phyloP scores from a whole-genome alignment of 139 green algal genomes.

The Ettlia oleoabundans region DNA sequence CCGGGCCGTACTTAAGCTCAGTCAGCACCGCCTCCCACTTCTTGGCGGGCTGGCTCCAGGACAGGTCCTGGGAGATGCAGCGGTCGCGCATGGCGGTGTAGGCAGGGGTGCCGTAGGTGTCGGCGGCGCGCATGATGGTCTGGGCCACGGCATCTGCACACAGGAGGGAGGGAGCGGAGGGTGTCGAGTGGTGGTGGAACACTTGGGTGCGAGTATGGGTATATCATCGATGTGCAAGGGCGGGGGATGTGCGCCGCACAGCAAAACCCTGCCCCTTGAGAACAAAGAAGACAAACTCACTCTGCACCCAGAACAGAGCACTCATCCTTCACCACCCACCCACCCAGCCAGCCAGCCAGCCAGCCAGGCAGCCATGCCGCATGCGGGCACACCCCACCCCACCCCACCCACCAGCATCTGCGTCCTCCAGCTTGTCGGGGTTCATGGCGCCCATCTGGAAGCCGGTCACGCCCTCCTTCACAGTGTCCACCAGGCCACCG shows the following conservation, averaged over 20 bases:
- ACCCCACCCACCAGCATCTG: background rate
- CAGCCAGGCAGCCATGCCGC: background rate
- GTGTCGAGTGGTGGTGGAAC: background rate
- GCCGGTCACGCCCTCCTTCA: constrained; percentile 97
- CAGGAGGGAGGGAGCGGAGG: background rate
- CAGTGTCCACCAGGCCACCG: constrained; percentile 98
- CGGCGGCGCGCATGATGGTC: constrained; percentile 59
- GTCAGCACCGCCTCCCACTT: constrained; percentile 94
- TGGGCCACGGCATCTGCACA: constrained; percentile 68
- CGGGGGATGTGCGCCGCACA: no score
- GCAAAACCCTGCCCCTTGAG: no score
- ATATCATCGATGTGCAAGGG: no score
- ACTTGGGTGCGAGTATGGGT: no score
- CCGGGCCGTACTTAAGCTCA: constrained; percentile 47
- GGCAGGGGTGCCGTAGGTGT: constrained; percentile 77
- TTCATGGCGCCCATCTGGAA: constrained; percentile 96
- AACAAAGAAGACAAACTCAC: background rate
- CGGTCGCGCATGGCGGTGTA: constrained; percentile 87
- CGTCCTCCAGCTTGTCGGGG: constrained; percentile 68
- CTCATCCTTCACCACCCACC: no score
- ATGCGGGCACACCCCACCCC: constrained; percentile 20
- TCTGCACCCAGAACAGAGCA: background rate
- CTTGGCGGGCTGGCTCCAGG: constrained; percentile 88
- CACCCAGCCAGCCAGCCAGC: background rate
- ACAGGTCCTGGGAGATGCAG: constrained; percentile 95